Conservation (phyloP, 1,284 basidiomycete species). For the Cystobasidium slooffiae region DNA sequence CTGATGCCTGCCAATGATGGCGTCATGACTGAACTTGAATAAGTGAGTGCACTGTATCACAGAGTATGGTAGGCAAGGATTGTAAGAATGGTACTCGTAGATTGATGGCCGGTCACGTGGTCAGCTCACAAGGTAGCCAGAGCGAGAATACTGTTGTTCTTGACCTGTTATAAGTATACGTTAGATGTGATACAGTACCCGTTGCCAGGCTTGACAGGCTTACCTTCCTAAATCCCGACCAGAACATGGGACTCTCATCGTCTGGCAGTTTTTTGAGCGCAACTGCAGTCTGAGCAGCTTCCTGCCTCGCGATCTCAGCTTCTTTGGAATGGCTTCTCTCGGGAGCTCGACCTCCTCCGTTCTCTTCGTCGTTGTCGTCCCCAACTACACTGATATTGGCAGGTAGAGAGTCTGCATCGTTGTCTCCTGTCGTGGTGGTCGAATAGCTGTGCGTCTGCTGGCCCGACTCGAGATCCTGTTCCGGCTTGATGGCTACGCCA, state of each 20-base stretch:
- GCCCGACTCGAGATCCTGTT: slow-evolving; percentile 12
- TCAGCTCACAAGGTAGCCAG: slow-evolving; percentile 37
- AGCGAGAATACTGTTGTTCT: slow-evolving; percentile 25
- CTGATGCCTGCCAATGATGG: slow-evolving; percentile 21
- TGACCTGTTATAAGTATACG: slow-evolving; percentile 1
- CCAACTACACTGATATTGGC: slow-evolving; percentile 10
- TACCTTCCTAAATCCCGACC: slow-evolving; percentile 35
- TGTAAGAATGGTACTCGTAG: not conserved
- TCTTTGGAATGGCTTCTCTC: slow-evolving; percentile 21
- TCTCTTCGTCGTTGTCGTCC: slow-evolving; percentile 1
- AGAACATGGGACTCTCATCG: slow-evolving; percentile 20
- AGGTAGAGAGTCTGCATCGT: slow-evolving; percentile 5
- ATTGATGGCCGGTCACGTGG: not conserved
- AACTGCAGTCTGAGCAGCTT: slow-evolving; percentile 31
- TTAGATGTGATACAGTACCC: not conserved
- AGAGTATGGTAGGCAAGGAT: not conserved
- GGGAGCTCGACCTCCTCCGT: slow-evolving; percentile 1
- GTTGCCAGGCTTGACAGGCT: not conserved
- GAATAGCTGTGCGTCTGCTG: not conserved
- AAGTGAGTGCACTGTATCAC: slow-evolving; percentile 26
- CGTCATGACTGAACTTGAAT: slow-evolving; percentile 28
- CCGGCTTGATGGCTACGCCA: not conserved
- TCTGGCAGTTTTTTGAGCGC: slow-evolving; percentile 23
- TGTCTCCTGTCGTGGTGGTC: not conserved
- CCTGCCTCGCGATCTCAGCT: slow-evolving; percentile 21